These are phyloP conservation scores for Pseudogymnoascus sp. DNA, from an alignment of 2,329 filamentous ascomycete genomes.

Conservation along the genomic window DNA sequence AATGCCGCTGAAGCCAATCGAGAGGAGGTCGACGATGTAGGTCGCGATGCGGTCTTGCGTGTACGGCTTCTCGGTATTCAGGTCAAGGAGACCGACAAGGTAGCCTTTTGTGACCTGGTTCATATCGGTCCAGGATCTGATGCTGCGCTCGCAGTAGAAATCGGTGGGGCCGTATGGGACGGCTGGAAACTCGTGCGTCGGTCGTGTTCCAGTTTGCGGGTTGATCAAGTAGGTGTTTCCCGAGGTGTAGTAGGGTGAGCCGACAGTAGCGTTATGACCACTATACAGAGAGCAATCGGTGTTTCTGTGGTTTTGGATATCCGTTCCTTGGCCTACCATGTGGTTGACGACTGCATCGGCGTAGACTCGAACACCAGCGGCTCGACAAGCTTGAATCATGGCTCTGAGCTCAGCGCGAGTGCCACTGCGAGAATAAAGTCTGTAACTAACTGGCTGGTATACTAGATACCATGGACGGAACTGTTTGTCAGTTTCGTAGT, in stretches of 20 bases:
- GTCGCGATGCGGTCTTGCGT: slow-evolving; percentile 26
- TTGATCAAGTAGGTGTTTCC: slow-evolving; percentile 25
- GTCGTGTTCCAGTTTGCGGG: slow-evolving; percentile 21
- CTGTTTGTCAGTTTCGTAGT: slow-evolving; percentile 25
- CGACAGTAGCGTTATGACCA: slow-evolving; percentile 24
- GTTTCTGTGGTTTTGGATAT: slow-evolving; percentile 25
- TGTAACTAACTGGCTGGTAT: slow-evolving; percentile 26
- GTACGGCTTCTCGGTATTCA: slow-evolving; percentile 26
- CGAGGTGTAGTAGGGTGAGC: slow-evolving; percentile 25
- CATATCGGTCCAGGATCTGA: slow-evolving; percentile 25
- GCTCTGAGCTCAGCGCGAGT: slow-evolving; percentile 21
- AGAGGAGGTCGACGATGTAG: slow-evolving; percentile 24
- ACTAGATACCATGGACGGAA: slow-evolving; percentile 25
- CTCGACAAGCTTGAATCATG: slow-evolving; percentile 19
- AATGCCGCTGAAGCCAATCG: slow-evolving; percentile 25
- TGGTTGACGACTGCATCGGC: slow-evolving; percentile 26
- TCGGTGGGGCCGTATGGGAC: slow-evolving; percentile 27
- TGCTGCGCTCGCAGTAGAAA: slow-evolving; percentile 24
- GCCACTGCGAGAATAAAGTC: slow-evolving; percentile 23
- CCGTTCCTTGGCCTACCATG: slow-evolving; percentile 24
- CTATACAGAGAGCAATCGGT: slow-evolving; percentile 20
- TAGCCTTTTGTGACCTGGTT: slow-evolving; percentile 24
- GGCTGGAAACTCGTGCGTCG: slow-evolving; percentile 24
- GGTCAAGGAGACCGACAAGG: slow-evolving; percentile 21
- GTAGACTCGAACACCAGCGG: slow-evolving; percentile 25